Evolutionary conservation across 768 basidiomycete species (phyloP).

Genomic region (Sistotremastrum niveocremeum): DNA sequence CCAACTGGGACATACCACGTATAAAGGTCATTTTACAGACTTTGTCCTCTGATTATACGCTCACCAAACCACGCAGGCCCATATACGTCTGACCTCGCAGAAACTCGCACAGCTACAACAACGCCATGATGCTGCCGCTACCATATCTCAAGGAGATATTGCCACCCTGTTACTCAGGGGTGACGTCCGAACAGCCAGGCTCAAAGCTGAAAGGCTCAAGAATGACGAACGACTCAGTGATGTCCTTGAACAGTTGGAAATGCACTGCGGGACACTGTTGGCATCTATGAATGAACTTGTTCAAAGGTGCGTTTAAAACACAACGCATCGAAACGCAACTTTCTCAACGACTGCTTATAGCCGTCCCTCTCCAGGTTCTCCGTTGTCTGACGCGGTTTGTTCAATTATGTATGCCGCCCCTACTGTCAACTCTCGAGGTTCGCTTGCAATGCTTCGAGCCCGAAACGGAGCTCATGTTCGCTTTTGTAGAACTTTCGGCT

Average conservation of each 20-base stretch:
- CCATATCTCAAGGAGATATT: conserved; percentile 53
- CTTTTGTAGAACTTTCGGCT: too few species aligned
- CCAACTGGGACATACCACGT: too few species aligned
- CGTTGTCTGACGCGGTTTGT: too few species aligned
- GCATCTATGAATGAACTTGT: conserved; percentile 48
- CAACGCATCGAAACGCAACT: neutral
- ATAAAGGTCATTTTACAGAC: too few species aligned
- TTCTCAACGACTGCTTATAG: too few species aligned
- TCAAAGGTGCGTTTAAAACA: conserved; percentile 22
- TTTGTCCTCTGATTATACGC: too few species aligned
- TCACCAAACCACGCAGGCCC: conserved; percentile 26
- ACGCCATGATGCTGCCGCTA: conserved; percentile 50
- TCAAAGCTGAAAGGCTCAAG: conserved; percentile 58
- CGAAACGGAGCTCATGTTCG: too few species aligned
- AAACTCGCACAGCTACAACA: conserved; percentile 57
- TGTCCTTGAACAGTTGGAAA: conserved; percentile 51
- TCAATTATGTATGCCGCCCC: too few species aligned
- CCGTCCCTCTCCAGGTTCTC: too few species aligned
- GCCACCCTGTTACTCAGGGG: conserved; percentile 49
- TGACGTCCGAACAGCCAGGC: conserved; percentile 48
- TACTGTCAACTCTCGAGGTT: too few species aligned
- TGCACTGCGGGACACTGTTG: conserved; percentile 48
- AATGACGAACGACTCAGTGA: conserved; percentile 49
- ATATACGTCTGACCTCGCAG: conserved; percentile 50
- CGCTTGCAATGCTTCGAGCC: too few species aligned